A percentile compares a stretch with the other conserved stretches of the same genome.
phyloP scores from a whole-genome alignment of 1,284 basidiomycete genomes.

The Vanrija sp. region DNA sequence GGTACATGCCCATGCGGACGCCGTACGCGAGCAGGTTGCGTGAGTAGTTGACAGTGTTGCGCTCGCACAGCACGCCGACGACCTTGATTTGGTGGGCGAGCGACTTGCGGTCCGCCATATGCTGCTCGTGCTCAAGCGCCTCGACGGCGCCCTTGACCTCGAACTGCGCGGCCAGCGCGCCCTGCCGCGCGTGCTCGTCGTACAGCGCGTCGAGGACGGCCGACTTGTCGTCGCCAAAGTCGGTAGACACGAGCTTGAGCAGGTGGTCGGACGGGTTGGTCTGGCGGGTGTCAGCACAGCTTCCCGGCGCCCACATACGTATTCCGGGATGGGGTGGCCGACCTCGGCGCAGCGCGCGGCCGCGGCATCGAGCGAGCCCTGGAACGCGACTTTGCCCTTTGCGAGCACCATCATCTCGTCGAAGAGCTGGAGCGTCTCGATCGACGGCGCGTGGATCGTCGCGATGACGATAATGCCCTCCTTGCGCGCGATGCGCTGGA shows the following conservation, averaged over 20 bases:
- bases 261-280: slow-evolving; percentile 34
- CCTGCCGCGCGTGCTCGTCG: neutral
- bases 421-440: slow-evolving; percentile 44
- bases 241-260: slow-evolving; percentile 31
- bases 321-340: slow-evolving; percentile 20
- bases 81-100: slow-evolving; percentile 1
- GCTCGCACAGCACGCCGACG: slow-evolving; percentile 11
- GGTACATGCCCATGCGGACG: slow-evolving; percentile 61
- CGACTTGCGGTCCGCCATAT: slow-evolving; percentile 2
- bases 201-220: slow-evolving; percentile 3
- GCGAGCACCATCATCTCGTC: slow-evolving; percentile 42
- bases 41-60: slow-evolving; percentile 21
- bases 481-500: slow-evolving; percentile 13
- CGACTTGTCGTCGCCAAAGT: slow-evolving; percentile 20
- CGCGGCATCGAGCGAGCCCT: slow-evolving; percentile 18
- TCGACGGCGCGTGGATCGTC: slow-evolving; percentile 49
- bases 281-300: too few species aligned
- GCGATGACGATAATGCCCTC: slow-evolving; percentile 30
- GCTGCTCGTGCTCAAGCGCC: neutral
- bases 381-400: slow-evolving; percentile 33
- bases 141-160: neutral
- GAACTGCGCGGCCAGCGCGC: neutral
- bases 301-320: neutral
- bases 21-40: slow-evolving; percentile 59
- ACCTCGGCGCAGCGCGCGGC: slow-evolving; percentile 15